Percentiles rank a stretch among this genome's conserved stretches.
Evolutionary conservation across 306 rosid species (phyloP).

Genomic region (Senna siamea): DNA sequence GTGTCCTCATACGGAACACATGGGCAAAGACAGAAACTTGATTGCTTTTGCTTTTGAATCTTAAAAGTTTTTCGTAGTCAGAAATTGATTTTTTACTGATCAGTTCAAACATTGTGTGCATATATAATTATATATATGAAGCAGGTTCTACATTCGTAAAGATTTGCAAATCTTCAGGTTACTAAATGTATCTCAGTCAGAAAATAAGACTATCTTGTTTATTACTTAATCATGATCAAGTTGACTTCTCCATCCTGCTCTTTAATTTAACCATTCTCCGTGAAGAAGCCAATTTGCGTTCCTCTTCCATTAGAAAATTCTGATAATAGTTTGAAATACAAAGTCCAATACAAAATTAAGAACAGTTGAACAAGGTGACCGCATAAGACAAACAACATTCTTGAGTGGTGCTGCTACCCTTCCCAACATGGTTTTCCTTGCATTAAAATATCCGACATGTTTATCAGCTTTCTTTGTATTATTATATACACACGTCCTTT

Average conservation of each 20-base stretch:
- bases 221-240: constrained; percentile 29
- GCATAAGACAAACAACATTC: constrained; percentile 53
- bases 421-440: constrained; percentile 62
- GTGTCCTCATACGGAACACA: constrained; percentile 36
- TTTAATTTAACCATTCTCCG: neutral
- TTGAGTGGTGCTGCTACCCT: constrained; percentile 52
- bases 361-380: constrained; percentile 41
- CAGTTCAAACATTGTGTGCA: constrained; percentile 15
- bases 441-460: constrained; percentile 36
- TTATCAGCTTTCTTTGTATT: constrained; percentile 10
- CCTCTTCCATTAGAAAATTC: constrained; percentile 21
- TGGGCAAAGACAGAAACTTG: constrained; percentile 18
- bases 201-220: constrained; percentile 13
- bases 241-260: constrained; percentile 40
- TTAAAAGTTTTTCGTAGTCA: constrained; percentile 30
- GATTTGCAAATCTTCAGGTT: constrained; percentile 33
- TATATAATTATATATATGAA: no score
- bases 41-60: constrained; percentile 31
- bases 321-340: constrained; percentile 20
- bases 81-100: constrained; percentile 30
- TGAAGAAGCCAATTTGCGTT: constrained; percentile 47
- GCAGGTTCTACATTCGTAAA: constrained; percentile 29
- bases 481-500: constrained; percentile 7
- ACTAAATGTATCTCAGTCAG: constrained; percentile 20
- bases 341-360: neutral